Conservation (phyloP, 495 filamentous ascomycete genomes). For the Massariosphaeria phaeospora region DNA sequence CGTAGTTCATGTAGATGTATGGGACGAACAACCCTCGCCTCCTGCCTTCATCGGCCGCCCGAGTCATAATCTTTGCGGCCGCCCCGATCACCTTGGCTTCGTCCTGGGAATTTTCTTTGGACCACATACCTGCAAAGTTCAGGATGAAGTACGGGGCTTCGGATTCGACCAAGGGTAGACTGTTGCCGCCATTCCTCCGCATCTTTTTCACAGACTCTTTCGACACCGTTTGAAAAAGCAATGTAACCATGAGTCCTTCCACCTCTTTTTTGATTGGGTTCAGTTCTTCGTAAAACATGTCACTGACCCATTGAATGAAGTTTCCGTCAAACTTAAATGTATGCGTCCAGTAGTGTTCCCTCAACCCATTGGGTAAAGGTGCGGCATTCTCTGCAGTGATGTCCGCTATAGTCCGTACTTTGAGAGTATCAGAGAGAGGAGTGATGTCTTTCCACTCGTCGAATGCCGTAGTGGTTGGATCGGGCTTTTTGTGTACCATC, state of each 20-base stretch:
- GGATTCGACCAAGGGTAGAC: neutral
- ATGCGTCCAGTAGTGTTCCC: conserved; percentile 10
- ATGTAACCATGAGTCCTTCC: neutral
- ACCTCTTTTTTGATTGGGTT: neutral
- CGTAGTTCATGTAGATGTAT: conserved; percentile 21
- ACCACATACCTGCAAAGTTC: conserved; percentile 1
- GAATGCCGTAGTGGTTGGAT: conserved; percentile 20
- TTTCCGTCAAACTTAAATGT: conserved; percentile 3
- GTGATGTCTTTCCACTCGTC: neutral
- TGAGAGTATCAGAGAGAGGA: neutral
- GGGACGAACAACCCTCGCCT: neutral
- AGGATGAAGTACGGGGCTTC: conserved; percentile 10
- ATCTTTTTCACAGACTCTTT: neutral
- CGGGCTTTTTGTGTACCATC: conserved; percentile 37
- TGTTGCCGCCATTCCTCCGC: conserved; percentile 13
- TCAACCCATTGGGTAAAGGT: neutral
- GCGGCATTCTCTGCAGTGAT: neutral
- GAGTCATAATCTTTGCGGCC: neutral
- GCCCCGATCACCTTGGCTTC: conserved; percentile 3
- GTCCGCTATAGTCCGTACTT: neutral
- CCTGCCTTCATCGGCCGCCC: neutral
- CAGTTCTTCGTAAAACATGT: conserved; percentile 3
- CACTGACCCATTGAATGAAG: neutral
- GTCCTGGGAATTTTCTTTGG: neutral
- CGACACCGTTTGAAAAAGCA: conserved; percentile 12